Evolutionary conservation across 2,329 filamentous ascomycete genomes (phyloP), one percentile per base, ranked within the genome.

Genomic region (Pseudocercospora pini-densiflorae): DNA sequence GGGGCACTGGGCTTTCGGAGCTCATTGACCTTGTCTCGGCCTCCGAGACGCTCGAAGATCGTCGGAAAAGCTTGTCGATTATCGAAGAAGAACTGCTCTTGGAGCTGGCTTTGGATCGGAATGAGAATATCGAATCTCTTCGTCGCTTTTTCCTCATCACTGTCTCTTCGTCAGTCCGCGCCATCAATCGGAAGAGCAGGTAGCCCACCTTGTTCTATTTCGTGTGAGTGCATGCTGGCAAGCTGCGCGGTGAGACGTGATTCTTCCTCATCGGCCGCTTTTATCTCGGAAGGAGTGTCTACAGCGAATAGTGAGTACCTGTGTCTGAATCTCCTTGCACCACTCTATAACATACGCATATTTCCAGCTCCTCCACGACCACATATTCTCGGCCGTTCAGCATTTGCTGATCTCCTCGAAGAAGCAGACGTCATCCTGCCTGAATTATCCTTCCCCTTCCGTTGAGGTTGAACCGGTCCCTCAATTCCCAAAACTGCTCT

Each of bases 341-440:
- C 16, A 19, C 6, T 6, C 40, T 5, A 43, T 43, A 19, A 45
- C 61, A 12, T 63, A 64, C 66, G 58, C 59, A 69, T 70, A 29
- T 71, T 71, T 24, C 70, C 70, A 29, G 70, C 68, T 27, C 70
- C 70, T 19, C 70, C 70, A 45, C 68, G 65, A 7, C 70, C 70
- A 53, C 65, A 61, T 6, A 65, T 49, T 31, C 62, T 67, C 29
- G 62, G 57, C 21, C 68, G 61, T 33, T 69, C 64, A 12, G 58
- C 27, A 55, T 27, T 12, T 55, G 51, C 27, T 33, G 51, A 55
- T 27, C 6, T 55, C 23, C 27, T 55, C 51, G 51, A 16, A n/a
- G 23, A 27, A 55, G 10, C 16, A 31, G 24, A 55, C 27, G 23
- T 55, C 51, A 55, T 55, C 23, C 27, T 33, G 21, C 51, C 19